Base-by-base conservation (phyloP, 495 filamentous ascomycete genomes). In the Massariosphaeria phaeospora region DNA sequence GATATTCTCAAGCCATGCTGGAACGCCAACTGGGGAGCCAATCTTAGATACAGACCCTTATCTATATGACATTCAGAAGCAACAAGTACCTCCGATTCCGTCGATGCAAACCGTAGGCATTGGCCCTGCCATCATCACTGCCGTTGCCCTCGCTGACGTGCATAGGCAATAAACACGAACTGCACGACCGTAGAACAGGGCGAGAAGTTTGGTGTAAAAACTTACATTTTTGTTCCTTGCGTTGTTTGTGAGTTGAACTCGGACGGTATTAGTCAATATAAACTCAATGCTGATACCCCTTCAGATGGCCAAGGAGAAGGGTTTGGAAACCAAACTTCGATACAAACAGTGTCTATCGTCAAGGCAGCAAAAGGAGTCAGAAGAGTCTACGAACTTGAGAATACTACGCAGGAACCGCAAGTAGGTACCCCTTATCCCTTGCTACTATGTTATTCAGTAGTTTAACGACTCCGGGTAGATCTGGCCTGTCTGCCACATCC, bases 401-500 rank as follows among this genome's bases (percentile, higher is more conserved):
- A n/a, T n/a, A n/a, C n/a, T n/a, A n/a, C n/a, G n/a, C n/a, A n/a
- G n/a, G n/a, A n/a, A n/a, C n/a, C n/a, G n/a, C n/a, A n/a, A n/a
- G n/a, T n/a, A n/a, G n/a, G n/a, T n/a, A n/a, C n/a, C n/a, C n/a
- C n/a, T n/a, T n/a, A n/a, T n/a, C n/a, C n/a, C n/a, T n/a, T n/a
- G n/a, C n/a, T n/a, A n/a, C n/a, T n/a, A n/a, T n/a, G n/a, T n/a
- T n/a, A n/a, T n/a, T n/a, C n/a, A n/a, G n/a, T 54, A 58, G 1
- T 68, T 73, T 17, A 70, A 78, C 21, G 18, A 38, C 5, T n/a
- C 67, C 52, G n/a, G 15, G 18, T 18, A 76, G 75, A 63, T 61
- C 5, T 78, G 75, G 75, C 75, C 76, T 0, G 74, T 79, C 3
- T 73, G 68, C 47, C 73, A 78, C 51, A 52, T 79, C 24, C 10